Evolutionary conservation across 768 basidiomycete species (phyloP).

Genomic region (Boletus reticulatus): DNA sequence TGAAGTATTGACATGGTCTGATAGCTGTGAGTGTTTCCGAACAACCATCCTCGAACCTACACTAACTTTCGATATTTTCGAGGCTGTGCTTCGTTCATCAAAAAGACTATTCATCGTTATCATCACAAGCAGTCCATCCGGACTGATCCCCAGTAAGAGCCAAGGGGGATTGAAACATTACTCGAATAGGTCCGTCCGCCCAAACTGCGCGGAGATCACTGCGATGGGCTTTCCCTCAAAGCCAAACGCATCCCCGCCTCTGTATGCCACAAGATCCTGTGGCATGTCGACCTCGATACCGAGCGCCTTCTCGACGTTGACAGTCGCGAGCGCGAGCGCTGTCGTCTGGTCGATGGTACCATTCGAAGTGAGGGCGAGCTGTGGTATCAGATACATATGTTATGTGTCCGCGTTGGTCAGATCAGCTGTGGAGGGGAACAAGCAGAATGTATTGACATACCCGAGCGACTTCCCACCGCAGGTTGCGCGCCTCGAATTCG

Average conservation of each 20-base stretch:
- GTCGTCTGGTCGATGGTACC: slow-evolving; percentile 35
- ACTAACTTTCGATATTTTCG: no score
- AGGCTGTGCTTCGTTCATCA: no score
- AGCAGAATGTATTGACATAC: slow-evolving; percentile 22
- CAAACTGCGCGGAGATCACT: slow-evolving; percentile 30
- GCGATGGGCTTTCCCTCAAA: slow-evolving; percentile 41
- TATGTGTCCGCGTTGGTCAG: not conserved
- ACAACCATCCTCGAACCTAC: no score
- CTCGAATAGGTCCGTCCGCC: slow-evolving; percentile 19
- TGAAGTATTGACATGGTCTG: no score
- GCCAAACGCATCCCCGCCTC: slow-evolving; percentile 35
- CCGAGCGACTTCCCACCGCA: slow-evolving; percentile 40
- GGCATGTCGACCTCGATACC: slow-evolving; percentile 31
- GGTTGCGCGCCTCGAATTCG: slow-evolving; percentile 30
- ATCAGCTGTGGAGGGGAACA: no score
- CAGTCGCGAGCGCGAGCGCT: slow-evolving; percentile 37
- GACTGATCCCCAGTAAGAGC: no score
- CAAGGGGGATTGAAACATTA: not conserved
- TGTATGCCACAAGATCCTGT: slow-evolving; percentile 39
- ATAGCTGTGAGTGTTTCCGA: no score
- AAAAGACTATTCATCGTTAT: no score
- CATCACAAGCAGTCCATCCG: no score
- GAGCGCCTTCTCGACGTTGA: slow-evolving; percentile 43
- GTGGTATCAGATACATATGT: not conserved
- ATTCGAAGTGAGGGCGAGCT: slow-evolving; percentile 41